A percentile compares a stretch with the other conserved stretches of the same genome.
Evolutionary conservation across 495 filamentous ascomycete genomes (phyloP).

Genomic region (Hypoxylon lienhwacheense): DNA sequence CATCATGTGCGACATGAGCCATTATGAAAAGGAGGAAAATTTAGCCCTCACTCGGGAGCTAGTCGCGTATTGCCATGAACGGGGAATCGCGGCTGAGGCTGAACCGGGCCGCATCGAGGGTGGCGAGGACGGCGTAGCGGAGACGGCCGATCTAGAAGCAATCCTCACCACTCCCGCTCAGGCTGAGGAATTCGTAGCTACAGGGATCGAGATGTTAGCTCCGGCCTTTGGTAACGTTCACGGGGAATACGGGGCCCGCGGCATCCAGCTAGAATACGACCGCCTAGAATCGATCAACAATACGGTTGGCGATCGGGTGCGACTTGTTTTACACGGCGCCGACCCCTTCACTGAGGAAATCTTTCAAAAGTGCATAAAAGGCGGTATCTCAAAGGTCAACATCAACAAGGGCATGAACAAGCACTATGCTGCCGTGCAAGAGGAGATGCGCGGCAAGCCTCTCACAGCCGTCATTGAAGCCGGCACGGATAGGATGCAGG

Average conservation of each 20-base stretch:
- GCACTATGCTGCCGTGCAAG: conserved; percentile 64
- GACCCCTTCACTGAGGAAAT: conserved; percentile 73
- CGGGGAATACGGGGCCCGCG: conserved; percentile 75
- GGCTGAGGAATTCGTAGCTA: conserved; percentile 72
- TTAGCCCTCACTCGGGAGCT: conserved; percentile 70
- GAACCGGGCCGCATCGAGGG: conserved; percentile 83
- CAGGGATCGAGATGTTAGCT: conserved; percentile 81
- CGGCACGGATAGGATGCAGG: conserved; percentile 72
- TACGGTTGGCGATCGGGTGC: conserved; percentile 61
- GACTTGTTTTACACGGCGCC: conserved; percentile 76
- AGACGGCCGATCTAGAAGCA: conserved; percentile 73
- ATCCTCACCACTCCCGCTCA: conserved; percentile 78
- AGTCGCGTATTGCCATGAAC: conserved; percentile 68
- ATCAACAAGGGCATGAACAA: conserved; percentile 82
- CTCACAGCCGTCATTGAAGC: conserved; percentile 73
- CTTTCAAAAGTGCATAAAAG: conserved; percentile 66
- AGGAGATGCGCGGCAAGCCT: conserved; percentile 68
- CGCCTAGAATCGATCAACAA: conserved; percentile 64
- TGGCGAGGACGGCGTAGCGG: conserved; percentile 79
- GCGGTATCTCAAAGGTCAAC: conserved; percentile 76
- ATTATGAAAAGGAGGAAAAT: conserved; percentile 84
- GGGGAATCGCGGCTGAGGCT: conserved; percentile 77
- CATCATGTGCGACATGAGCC: conserved; percentile 83
- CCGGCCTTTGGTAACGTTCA: conserved; percentile 88
- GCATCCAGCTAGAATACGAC: conserved; percentile 73